Evolutionary conservation across 164 flowering plant genomes (phyloP).

Genomic region (Tetrastigma voinierianum): DNA sequence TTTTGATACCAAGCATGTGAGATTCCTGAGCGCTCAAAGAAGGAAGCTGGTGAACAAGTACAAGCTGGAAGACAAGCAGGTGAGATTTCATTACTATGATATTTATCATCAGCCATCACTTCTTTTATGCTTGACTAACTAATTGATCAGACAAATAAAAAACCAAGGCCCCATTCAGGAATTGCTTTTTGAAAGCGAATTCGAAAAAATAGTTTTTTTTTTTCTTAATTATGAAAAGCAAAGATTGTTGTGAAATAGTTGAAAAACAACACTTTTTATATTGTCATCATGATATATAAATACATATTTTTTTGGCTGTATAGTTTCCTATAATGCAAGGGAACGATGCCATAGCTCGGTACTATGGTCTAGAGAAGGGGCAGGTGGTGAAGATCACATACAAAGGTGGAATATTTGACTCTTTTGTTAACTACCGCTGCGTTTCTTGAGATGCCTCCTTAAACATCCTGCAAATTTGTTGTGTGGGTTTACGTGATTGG

Average conservation of each 20-base stretch:
- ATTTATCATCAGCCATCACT: too few species aligned
- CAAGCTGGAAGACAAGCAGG: slow-evolving; percentile 23
- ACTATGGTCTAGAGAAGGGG: slow-evolving; percentile 35
- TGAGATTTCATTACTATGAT: too few species aligned
- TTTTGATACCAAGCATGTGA: slow-evolving; percentile 21
- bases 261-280: too few species aligned
- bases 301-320: not conserved
- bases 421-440: slow-evolving; percentile 23
- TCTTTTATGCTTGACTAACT: not conserved
- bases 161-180: too few species aligned
- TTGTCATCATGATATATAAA: too few species aligned
- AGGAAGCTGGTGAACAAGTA: slow-evolving; percentile 19
- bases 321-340: slow-evolving; percentile 21
- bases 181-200: too few species aligned
- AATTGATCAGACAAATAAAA: too few species aligned
- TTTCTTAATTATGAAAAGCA: not conserved
- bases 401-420: slow-evolving; percentile 6
- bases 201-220: not conserved
- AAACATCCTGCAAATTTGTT: too few species aligned
- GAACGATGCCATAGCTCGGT: slow-evolving; percentile 26
- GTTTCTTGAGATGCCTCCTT: slow-evolving; percentile 7
- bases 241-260: too few species aligned
- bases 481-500: too few species aligned
- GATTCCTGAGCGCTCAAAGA: slow-evolving; percentile 21
- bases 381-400: slow-evolving; percentile 24